phyloP scores from a whole-genome alignment of 495 filamentous ascomycete species.

The Tuber umbilicatum region DNA sequence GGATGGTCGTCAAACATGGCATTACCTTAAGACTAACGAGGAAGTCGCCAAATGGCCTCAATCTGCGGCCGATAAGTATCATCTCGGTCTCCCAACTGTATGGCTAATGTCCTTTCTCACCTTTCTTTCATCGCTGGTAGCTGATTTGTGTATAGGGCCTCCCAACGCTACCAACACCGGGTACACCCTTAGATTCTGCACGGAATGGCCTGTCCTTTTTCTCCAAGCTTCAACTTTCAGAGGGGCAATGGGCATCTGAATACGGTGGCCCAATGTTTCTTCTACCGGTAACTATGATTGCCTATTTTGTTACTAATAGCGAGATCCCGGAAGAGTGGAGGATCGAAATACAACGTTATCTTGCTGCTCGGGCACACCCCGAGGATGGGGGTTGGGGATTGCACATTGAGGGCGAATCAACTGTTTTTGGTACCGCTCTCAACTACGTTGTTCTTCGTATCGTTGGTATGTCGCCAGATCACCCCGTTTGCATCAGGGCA shows the following conservation, averaged over 20 bases:
- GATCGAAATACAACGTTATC: constrained; percentile 87
- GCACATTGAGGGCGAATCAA: constrained; percentile 91
- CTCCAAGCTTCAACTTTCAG: constrained; percentile 76
- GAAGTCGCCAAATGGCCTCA: constrained; percentile 75
- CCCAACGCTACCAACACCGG: constrained; percentile 61
- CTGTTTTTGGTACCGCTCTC: constrained; percentile 80
- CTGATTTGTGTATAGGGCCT: constrained; percentile 52
- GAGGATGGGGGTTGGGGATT: constrained; percentile 94
- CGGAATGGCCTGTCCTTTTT: constrained; percentile 84
- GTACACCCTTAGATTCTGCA: constrained; percentile 66
- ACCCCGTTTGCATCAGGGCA: constrained; percentile 80
- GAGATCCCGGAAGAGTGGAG: constrained; percentile 72
- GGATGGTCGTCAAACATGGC: constrained; percentile 81
- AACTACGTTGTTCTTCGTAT: constrained; percentile 83
- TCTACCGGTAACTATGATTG: constrained; percentile 72
- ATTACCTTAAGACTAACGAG: constrained; percentile 76
- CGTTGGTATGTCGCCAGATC: constrained; percentile 80
- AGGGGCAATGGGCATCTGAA: constrained; percentile 93
- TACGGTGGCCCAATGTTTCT: constrained; percentile 86
- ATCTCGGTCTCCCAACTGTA: constrained; percentile 66
- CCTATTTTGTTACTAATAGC: constrained; percentile 88
- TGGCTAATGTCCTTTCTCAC: not conserved
- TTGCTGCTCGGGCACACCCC: constrained; percentile 78
- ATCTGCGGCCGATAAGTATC: constrained; percentile 73
- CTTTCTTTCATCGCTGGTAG: constrained; percentile 3